Percentiles rank a stretch among this genome's conserved stretches.
Conservation (phyloP, 2,329 filamentous ascomycete genomes). For the Aspergillus uvarum region DNA sequence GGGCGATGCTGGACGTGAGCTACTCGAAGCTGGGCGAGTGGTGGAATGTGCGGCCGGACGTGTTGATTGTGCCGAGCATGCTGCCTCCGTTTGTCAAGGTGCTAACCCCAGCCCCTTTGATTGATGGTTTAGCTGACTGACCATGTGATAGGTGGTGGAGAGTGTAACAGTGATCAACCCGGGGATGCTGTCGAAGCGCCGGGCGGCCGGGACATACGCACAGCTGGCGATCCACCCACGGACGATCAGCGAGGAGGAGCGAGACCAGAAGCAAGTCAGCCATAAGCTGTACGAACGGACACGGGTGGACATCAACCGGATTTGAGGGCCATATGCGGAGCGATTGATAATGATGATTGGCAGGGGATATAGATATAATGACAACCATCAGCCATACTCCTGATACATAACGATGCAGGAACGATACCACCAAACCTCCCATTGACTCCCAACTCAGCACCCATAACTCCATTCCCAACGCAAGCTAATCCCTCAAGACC, state of each 20-base stretch:
- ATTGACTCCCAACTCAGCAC: too few relatives aligned
- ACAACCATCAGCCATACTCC: too few relatives aligned
- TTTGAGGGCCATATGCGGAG: slow-evolving; percentile 44
- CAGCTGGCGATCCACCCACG: slow-evolving; percentile 73
- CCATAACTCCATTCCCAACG: too few relatives aligned
- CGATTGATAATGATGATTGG: too few relatives aligned
- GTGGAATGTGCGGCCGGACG: slow-evolving; percentile 79
- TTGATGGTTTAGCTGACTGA: too few relatives aligned
- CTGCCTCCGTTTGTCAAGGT: slow-evolving; percentile 88
- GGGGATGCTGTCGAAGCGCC: slow-evolving; percentile 79
- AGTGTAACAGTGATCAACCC: slow-evolving; percentile 90
- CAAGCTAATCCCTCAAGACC: too few relatives aligned
- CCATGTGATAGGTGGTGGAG: slow-evolving; percentile 70
- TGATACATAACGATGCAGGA: too few relatives aligned
- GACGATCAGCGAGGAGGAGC: slow-evolving; percentile 58
- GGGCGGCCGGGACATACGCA: slow-evolving; percentile 81
- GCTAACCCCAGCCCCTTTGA: slow-evolving; percentile 28
- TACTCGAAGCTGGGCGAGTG: slow-evolving; percentile 91
- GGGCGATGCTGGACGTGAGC: slow-evolving; percentile 76
- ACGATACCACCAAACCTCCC: too few relatives aligned
- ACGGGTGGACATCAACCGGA: slow-evolving; percentile 82
- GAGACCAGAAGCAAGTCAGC: slow-evolving; percentile 58
- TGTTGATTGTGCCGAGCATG: slow-evolving; percentile 78
- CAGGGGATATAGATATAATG: too few relatives aligned
- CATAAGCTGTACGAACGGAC: slow-evolving; percentile 80